A percentile compares a stretch with the other conserved stretches of the same genome.
These are phyloP conservation scores for Fusarium sp. DNA, from an alignment of 2,329 filamentous ascomycete species.

Conservation along the genomic window DNA sequence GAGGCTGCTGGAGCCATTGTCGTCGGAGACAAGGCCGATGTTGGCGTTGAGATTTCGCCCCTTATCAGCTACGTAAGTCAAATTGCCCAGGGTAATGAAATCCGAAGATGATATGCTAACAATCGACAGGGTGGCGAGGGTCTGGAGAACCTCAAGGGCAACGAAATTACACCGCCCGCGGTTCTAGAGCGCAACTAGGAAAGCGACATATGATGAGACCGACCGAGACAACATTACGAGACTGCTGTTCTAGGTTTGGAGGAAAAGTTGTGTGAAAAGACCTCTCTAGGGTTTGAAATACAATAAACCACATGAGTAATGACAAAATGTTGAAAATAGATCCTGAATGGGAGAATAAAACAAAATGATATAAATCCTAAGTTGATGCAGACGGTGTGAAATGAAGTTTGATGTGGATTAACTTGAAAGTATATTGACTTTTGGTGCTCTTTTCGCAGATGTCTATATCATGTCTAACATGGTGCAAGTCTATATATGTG, in stretches of 20 bases:
- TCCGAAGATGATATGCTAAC: constrained; percentile 13
- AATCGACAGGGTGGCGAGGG: constrained; percentile 66
- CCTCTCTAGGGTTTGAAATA: constrained; percentile 1
- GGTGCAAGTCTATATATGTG: constrained; percentile 34
- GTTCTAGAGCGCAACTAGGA: constrained; percentile 58
- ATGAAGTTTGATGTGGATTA: constrained; percentile 5
- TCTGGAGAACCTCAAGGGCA: constrained; percentile 63
- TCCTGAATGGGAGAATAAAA: neutral
- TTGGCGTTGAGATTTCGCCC: constrained; percentile 89
- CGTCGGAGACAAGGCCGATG: constrained; percentile 68
- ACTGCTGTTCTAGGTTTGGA: constrained; percentile 18
- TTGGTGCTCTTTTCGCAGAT: constrained; percentile 25
- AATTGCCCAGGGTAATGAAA: neutral
- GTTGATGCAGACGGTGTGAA: neutral
- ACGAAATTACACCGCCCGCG: constrained; percentile 62
- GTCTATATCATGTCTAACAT: constrained; percentile 38
- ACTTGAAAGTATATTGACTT: constrained; percentile 28
- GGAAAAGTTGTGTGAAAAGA: constrained; percentile 11
- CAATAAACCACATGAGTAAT: constrained; percentile 12
- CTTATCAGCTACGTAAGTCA: constrained; percentile 91
- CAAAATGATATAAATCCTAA: neutral
- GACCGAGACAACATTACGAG: constrained; percentile 27
- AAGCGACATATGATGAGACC: constrained; percentile 10
- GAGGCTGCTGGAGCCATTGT: constrained; percentile 80
- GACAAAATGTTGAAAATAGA: constrained; percentile 17